Evolutionary conservation across 2,329 filamentous ascomycete species (phyloP).

Genomic region (Aphanocladium album): DNA sequence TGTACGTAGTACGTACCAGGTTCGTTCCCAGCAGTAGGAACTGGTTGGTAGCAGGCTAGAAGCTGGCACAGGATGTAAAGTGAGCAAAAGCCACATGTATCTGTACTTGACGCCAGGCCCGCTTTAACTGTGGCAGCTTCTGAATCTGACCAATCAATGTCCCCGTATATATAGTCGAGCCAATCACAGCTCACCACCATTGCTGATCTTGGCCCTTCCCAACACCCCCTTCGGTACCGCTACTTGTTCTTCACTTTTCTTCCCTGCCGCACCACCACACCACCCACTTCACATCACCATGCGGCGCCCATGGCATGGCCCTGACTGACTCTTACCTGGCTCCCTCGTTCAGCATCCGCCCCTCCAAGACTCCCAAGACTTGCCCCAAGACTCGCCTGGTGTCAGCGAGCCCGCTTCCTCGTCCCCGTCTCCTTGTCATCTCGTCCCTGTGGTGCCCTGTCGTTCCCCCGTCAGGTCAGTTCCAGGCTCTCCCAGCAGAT

Average conservation of each 20-base stretch:
- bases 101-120: not conserved
- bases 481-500: not conserved
- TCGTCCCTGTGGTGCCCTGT: not conserved
- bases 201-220: not conserved
- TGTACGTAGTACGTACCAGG: too few species aligned
- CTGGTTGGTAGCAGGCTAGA: too few species aligned
- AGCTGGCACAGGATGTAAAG: too few species aligned
- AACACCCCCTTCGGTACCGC: not conserved
- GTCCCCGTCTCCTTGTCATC: not conserved
- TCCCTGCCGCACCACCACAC: not conserved
- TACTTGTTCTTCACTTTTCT: not conserved
- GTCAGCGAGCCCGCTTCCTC: not conserved
- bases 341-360: not conserved
- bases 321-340: not conserved
- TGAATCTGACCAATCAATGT: not conserved
- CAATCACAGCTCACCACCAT: not conserved
- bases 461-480: not conserved
- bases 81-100: not conserved
- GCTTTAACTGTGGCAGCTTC: not conserved
- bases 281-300: too few species aligned
- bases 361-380: not conserved
- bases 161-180: not conserved
- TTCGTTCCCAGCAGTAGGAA: too few species aligned
- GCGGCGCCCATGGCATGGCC: too few species aligned
- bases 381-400: not conserved